Conservation (phyloP, 176 grass and related monocot species). For the Elymus sibiricus region DNA sequence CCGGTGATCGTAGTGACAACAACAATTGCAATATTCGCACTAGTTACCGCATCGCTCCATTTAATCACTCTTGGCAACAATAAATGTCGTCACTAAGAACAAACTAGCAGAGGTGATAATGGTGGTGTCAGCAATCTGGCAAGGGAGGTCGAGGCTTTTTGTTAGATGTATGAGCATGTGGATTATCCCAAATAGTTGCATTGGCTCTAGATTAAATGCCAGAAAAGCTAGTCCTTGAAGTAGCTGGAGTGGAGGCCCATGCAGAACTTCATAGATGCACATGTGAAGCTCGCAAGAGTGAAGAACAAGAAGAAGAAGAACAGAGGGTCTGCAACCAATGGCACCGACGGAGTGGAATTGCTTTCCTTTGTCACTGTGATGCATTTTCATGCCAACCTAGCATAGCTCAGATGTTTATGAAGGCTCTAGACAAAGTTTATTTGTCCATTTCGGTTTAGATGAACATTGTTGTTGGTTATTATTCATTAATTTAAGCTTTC, state of each 20-base stretch:
- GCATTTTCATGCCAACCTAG: too few species aligned
- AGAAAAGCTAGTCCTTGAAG: slow-evolving; percentile 71
- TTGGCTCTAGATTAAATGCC: slow-evolving; percentile 64
- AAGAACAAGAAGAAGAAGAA: slow-evolving; percentile 54
- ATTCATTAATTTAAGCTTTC: too few species aligned
- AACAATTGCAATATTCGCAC: too few species aligned
- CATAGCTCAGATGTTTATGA: too few species aligned
- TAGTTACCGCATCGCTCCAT: too few species aligned
- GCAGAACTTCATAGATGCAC: slow-evolving; percentile 77
- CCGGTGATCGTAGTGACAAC: slow-evolving; percentile 15
- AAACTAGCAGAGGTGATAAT: slow-evolving; percentile 24
- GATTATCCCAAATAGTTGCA: slow-evolving; percentile 22
- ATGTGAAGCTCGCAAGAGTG: slow-evolving; percentile 73
- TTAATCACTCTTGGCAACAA: too few species aligned
- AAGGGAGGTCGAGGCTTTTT: background rate
- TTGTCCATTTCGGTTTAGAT: too few species aligned
- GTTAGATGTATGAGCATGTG: too few species aligned
- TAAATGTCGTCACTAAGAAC: too few species aligned
- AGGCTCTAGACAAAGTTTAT: too few species aligned
- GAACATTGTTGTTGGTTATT: too few species aligned
- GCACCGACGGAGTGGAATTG: background rate
- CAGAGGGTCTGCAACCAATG: slow-evolving; percentile 22
- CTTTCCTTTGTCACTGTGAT: too few species aligned
- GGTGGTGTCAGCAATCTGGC: background rate
- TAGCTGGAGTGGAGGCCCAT: slow-evolving; percentile 71